A percentile compares a stretch with the other conserved stretches of the same genome.
These are phyloP conservation scores for Fusarium humuli DNA, from an alignment of 2,329 filamentous ascomycete genomes.

Conservation along the genomic window DNA sequence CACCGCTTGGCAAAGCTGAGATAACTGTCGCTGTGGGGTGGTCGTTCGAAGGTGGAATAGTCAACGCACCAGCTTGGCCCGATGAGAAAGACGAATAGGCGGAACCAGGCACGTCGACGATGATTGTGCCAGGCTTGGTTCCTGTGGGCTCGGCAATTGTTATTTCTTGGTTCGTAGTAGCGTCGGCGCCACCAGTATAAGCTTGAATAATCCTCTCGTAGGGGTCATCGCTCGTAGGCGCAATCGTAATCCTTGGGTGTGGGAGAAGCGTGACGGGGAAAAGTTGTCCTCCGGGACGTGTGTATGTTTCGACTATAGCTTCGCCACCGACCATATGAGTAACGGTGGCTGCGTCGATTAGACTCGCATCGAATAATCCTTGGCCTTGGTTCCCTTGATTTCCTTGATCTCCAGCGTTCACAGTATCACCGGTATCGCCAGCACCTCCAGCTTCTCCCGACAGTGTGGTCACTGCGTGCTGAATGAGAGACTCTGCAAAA, in stretches of 20 bases:
- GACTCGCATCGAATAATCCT: constrained; percentile 26
- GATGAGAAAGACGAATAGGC: constrained; percentile 31
- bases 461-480: constrained; percentile 24
- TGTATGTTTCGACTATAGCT: constrained; percentile 18
- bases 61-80: constrained; percentile 31
- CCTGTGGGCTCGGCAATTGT: constrained; percentile 33
- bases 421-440: constrained; percentile 11
- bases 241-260: constrained; percentile 34
- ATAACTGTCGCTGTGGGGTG: constrained; percentile 33
- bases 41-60: constrained; percentile 30
- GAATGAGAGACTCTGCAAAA: constrained; percentile 28
- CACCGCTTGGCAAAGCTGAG: constrained; percentile 27
- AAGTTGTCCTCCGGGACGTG: constrained; percentile 13
- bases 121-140: constrained; percentile 31
- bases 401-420: constrained; percentile 9
- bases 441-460: constrained; percentile 9
- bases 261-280: constrained; percentile 29
- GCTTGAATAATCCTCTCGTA: constrained; percentile 35
- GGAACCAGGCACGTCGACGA: constrained; percentile 31
- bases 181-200: constrained; percentile 30
- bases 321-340: constrained; percentile 8
- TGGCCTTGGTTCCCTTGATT: constrained; percentile 11
- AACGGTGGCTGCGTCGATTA: constrained; percentile 17
- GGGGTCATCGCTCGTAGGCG: constrained; percentile 27
- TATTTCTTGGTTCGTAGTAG: constrained; percentile 31